Base-by-base conservation (phyloP, 495 filamentous ascomycete species). In the Durotheca rogersii region DNA sequence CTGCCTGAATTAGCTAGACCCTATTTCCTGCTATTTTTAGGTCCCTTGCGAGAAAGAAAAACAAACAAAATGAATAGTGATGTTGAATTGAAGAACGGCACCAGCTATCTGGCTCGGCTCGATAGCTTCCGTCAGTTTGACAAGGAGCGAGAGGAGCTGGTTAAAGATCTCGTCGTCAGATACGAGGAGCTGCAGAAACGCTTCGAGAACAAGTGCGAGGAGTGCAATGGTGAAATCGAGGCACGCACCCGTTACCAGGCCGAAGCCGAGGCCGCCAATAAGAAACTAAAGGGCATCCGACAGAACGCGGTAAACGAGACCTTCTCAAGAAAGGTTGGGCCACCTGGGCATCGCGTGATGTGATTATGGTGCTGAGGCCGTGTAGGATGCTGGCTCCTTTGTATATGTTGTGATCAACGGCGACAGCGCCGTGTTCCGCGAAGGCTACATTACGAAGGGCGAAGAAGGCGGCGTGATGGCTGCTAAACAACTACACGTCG, bases 351-450 rank as follows among this genome's bases (percentile, higher is more conserved):
- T 34, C 23, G 2, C 18, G 12, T 3, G 12, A 23, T 5, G 20
- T 16, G 0, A 6, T n/a, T 30, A 21, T 6, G 1, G 29, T 45
- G 20, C 40, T 58, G 23, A 53, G 12, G 1, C 16, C n/a, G 7
- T 7, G 6, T 37, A 58, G 55, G 55, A 53, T 9, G 38, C 41
- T 41, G 83, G 80, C 53, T 75, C 82, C 2, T 84, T 82, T 47
- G 76, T 79, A 0, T 68, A 82, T 12, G 77, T 84, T 6, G 66
- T 85, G 4, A 65, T 85, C 16, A 82, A 86, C 50, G 81, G 81
- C 21, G 80, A 85, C 62, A 79, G 77, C 3, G 85, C 83, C 58
- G 64, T 81, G 21, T 86, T 86, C 67, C 72, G 76, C 17, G 80
- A 85, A 30, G 67, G 75, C 27, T 70, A 81, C 11, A 58, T 84